Evolutionary conservation across 2,329 filamentous ascomycete species (phyloP), one percentile per base, ranked within the genome.

Genomic region (Sporothrix mexicana): DNA sequence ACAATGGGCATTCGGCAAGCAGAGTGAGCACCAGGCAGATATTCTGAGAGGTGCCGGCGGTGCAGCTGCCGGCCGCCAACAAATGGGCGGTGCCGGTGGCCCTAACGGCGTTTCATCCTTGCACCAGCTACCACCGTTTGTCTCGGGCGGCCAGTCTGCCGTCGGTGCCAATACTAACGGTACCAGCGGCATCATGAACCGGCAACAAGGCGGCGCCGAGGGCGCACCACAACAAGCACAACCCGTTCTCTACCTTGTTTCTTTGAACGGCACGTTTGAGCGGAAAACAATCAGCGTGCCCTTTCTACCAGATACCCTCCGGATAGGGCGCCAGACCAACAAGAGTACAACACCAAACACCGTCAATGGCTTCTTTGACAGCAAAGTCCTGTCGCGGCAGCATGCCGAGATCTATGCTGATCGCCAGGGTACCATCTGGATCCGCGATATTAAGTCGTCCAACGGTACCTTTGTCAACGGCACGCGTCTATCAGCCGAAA

Each of bases 401-500:
- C 96, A 99, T 81, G 96, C 96, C 49, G 96, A 99, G 81, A 92
- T 99, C 51, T 98, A 94, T 90, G 94, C 96, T n/a, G 88, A 90
- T 75, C 82, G 85, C 71, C 91, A 93, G 75, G 95, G 95, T 70
- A 97, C 97, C 80, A 92, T 99, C 59, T 98, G 91, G 88, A 98
- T 99, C 77, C 90, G 95, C 73, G 96, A 99, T 82, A 93, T 99
- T 77, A 99, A 98, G 82, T 98, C 96, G 0, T 99, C 96, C 55
- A 99, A 99, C 80, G 96, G 96, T 73, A 99, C 96, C 0, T 99
- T 99, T 81, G 95, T 99, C 77, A 99, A 99, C 78, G 94, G 94
- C 23, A 90, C 92, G 71, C 91, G 96, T 43, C 82, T 99, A 74
- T 98, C 96, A 1, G 93, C 91, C 71, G 96, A 99, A 81, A 99